Conservation (phyloP, 768 basidiomycete genomes). For the Lactarius pseudohatsudake region DNA sequence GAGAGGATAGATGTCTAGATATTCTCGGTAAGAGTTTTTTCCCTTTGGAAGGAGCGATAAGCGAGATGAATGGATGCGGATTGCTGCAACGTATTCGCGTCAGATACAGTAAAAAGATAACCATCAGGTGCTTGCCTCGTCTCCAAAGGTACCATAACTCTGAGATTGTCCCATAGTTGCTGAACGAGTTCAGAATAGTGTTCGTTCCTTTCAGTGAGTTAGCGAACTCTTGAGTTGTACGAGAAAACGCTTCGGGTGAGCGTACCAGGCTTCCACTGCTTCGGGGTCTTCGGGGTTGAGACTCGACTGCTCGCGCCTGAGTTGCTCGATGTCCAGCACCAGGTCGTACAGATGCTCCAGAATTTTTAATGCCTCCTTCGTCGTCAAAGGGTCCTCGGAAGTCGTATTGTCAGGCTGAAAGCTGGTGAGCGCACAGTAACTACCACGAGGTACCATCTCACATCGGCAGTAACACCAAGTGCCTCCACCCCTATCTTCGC, state of each 20-base stretch:
- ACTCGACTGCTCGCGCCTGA: constrained; percentile 73
- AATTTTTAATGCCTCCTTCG: constrained; percentile 72
- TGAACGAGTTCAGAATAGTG: constrained; percentile 61
- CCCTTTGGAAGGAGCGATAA: constrained; percentile 86
- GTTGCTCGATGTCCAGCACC: constrained; percentile 81
- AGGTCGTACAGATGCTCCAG: constrained; percentile 86
- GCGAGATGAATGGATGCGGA: constrained; percentile 95
- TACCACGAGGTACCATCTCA: constrained; percentile 33
- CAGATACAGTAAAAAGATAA: not conserved
- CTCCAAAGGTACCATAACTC: constrained; percentile 90
- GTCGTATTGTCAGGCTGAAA: constrained; percentile 61
- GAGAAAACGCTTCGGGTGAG: not conserved
- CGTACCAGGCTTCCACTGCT: constrained; percentile 45
- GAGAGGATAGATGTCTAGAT: constrained; percentile 74
- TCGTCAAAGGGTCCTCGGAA: constrained; percentile 70
- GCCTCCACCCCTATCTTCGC: constrained; percentile 74
- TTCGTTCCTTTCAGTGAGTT: constrained; percentile 46
- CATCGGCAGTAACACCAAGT: constrained; percentile 59
- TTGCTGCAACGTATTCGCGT: constrained; percentile 47
- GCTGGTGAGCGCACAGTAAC: constrained; percentile 5
- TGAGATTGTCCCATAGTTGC: constrained; percentile 74
- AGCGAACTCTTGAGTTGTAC: not conserved
- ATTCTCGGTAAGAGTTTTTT: constrained; percentile 90
- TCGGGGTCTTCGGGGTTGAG: constrained; percentile 52
- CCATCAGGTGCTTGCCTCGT: constrained; percentile 60